These are phyloP conservation scores for Magnolia officinalis DNA, from an alignment of 164 flowering plant genomes.

Conservation along the genomic window DNA sequence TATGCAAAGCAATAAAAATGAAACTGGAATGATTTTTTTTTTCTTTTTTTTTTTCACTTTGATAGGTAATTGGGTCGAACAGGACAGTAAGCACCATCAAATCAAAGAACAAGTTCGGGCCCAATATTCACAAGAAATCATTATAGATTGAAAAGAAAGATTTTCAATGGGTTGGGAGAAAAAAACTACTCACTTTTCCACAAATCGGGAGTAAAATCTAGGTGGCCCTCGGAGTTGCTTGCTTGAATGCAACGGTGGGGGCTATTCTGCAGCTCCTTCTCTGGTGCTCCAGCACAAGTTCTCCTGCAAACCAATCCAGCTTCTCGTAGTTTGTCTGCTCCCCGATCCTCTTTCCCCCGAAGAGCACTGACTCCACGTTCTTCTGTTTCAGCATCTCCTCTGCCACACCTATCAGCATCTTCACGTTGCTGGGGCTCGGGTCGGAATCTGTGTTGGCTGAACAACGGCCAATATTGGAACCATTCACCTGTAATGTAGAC, in stretches of 20 bases:
- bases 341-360: slow-evolving; percentile 70
- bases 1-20: not conserved
- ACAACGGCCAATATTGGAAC: slow-evolving; percentile 48
- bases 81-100: no score
- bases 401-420: slow-evolving; percentile 55
- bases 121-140: not conserved
- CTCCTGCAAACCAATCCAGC: slow-evolving; percentile 90
- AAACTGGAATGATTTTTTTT: not conserved
- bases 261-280: slow-evolving; percentile 94
- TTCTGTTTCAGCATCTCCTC: slow-evolving; percentile 90
- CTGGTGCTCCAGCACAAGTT: slow-evolving; percentile 85
- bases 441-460: slow-evolving; percentile 64
- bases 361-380: slow-evolving; percentile 84
- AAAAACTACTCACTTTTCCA: slow-evolving; percentile 11
- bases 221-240: slow-evolving; percentile 40
- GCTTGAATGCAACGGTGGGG: slow-evolving; percentile 98
- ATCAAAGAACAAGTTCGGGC: not conserved
- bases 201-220: slow-evolving; percentile 1
- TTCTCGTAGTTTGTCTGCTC: slow-evolving; percentile 79
- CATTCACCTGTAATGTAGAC: slow-evolving; percentile 56
- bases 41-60: not conserved
- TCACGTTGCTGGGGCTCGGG: slow-evolving; percentile 58
- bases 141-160: not conserved
- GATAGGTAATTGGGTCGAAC: not conserved
- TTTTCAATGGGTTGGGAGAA: slow-evolving; percentile 5